Evolutionary conservation across 163 green algal genomes (phyloP).

Genomic region (Scenedesmus sp.): DNA sequence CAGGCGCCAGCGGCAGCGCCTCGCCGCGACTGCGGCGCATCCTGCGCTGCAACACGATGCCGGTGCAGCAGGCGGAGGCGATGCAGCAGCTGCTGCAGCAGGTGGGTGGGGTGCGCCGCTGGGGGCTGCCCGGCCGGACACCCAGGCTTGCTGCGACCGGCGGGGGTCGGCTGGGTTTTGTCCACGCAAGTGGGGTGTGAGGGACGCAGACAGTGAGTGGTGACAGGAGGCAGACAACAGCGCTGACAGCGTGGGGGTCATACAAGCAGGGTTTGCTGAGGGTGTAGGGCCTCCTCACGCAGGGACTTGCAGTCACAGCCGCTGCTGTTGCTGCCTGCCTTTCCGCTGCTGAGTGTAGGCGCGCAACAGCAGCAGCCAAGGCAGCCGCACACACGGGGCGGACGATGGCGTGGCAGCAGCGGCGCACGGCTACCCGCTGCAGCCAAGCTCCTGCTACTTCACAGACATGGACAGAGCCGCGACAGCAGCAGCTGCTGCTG

Average conservation of each 20-base stretch:
- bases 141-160: no score
- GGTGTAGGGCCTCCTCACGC: no score
- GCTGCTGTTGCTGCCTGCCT: neutral
- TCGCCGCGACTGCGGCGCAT: neutral
- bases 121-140: no score
- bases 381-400: neutral
- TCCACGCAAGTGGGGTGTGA: no score
- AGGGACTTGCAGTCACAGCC: neutral
- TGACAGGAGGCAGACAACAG: no score
- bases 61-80: constrained; percentile 47
- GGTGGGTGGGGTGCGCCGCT: neutral
- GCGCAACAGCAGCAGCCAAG: neutral
- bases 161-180: no score
- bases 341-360: neutral
- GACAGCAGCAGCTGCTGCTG: neutral
- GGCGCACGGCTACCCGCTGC: neutral
- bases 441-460: neutral
- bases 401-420: neutral
- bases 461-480: neutral
- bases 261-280: neutral
- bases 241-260: neutral
- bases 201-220: no score
- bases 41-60: constrained; percentile 48
- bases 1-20: neutral
- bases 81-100: constrained; percentile 44